Evolutionary conservation across 345 rosid genomes (phyloP).

Genomic region (Brassica cretica): DNA sequence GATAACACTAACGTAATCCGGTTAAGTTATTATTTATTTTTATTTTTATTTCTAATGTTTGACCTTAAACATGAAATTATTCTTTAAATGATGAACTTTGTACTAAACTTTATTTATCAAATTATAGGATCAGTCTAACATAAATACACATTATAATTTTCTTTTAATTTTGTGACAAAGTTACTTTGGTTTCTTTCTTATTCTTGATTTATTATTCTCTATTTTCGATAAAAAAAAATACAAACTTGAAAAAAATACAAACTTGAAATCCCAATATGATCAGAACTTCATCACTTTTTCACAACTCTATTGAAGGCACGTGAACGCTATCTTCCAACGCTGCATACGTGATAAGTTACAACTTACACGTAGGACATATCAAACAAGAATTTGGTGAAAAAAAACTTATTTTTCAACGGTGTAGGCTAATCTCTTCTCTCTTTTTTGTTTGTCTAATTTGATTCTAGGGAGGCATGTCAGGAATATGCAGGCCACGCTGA

Average conservation of each 20-base stretch:
- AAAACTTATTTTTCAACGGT: background rate
- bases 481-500: conserved; percentile 55
- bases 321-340: conserved; percentile 12
- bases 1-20: background rate
- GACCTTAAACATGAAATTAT: background rate
- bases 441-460: background rate
- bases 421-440: background rate
- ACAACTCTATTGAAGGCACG: conserved; percentile 14
- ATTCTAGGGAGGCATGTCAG: conserved; percentile 48
- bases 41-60: background rate
- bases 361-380: background rate
- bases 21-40: background rate
- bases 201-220: background rate
- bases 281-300: background rate
- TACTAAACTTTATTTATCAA: background rate
- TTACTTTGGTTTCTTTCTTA: background rate
- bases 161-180: background rate
- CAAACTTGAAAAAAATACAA: background rate
- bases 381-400: background rate
- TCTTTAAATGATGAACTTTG: background rate
- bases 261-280: background rate
- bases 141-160: background rate
- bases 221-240: background rate
- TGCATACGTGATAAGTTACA: background rate
- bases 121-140: background rate